phyloP scores from a whole-genome alignment of 768 basidiomycete species.

The Serendipita sp. region DNA sequence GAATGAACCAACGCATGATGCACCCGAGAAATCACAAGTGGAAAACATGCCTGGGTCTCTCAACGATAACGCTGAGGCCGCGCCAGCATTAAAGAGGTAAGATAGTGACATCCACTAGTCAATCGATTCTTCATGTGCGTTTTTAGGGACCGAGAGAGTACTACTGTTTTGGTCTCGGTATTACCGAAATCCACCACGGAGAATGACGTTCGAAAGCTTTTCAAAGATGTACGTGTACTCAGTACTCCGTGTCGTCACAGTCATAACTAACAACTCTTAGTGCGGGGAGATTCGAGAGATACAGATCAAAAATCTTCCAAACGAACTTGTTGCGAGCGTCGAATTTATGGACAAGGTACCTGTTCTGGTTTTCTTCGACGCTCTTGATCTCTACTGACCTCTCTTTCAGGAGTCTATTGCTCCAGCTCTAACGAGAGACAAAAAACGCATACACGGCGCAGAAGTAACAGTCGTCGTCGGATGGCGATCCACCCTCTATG shows the following conservation, averaged over 20 bases:
- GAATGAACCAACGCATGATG: neutral
- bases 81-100: conserved; percentile 10
- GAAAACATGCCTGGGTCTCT: neutral
- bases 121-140: neutral
- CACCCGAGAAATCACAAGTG: too few species aligned
- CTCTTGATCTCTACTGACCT: neutral
- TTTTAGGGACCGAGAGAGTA: conserved; percentile 83
- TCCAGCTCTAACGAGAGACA: conserved; percentile 83
- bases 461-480: conserved; percentile 80
- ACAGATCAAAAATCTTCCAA: conserved; percentile 50
- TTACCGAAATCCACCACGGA: conserved; percentile 42
- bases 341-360: conserved; percentile 64
- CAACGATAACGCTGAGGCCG: neutral
- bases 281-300: conserved; percentile 79
- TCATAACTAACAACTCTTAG: conserved; percentile 27
- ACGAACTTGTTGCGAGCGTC: conserved; percentile 61
- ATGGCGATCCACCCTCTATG: conserved; percentile 88
- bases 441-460: conserved; percentile 60
- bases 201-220: conserved; percentile 51
- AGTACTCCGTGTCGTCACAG: neutral
- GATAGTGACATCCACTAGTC: neutral
- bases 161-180: conserved; percentile 75
- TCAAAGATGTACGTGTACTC: conserved; percentile 59
- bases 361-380: neutral
- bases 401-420: conserved; percentile 55